A percentile compares a stretch with the other conserved stretches of the same genome.
Evolutionary conservation across 306 rosid genomes (phyloP).

Genomic region (Lathyrus sativus): DNA sequence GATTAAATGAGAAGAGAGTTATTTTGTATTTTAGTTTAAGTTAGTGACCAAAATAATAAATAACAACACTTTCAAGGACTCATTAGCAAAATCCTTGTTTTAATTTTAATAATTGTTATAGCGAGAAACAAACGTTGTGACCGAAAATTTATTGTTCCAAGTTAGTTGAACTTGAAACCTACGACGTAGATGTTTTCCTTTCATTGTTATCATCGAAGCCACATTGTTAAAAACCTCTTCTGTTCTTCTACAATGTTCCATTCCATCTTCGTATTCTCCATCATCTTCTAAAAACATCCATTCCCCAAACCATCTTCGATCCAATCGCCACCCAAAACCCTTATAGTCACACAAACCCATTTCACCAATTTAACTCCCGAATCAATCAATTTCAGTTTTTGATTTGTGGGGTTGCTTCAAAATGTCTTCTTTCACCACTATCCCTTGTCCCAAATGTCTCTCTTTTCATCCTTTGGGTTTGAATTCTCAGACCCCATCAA

Average conservation of each 20-base stretch:
- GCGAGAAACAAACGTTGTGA: slow-evolving; percentile 4
- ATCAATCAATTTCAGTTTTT: slow-evolving; percentile 21
- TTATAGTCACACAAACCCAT: slow-evolving; percentile 31
- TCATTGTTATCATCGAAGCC: slow-evolving; percentile 46
- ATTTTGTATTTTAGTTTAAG: no score
- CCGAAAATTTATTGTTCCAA: slow-evolving; percentile 32
- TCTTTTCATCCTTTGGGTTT: slow-evolving; percentile 44
- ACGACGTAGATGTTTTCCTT: slow-evolving; percentile 39
- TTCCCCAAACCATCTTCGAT: slow-evolving; percentile 26
- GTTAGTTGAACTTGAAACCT: slow-evolving; percentile 27
- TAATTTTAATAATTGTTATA: no score
- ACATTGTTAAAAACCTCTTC: not conserved
- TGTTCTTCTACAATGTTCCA: not conserved
- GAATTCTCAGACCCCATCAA: slow-evolving; percentile 30
- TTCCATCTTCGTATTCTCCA: slow-evolving; percentile 33
- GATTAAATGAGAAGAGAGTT: no score
- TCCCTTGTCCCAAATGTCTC: slow-evolving; percentile 60
- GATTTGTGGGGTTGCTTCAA: slow-evolving; percentile 39
- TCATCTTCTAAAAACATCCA: not conserved
- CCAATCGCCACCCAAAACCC: slow-evolving; percentile 29
- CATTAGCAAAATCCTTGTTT: no score
- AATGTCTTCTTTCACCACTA: slow-evolving; percentile 64
- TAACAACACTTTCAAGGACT: no score
- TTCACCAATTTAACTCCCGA: slow-evolving; percentile 25
- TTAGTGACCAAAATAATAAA: no score